Conservation (phyloP, 352 stramenopile genomes). For the Aphanomyces cochlioides region DNA sequence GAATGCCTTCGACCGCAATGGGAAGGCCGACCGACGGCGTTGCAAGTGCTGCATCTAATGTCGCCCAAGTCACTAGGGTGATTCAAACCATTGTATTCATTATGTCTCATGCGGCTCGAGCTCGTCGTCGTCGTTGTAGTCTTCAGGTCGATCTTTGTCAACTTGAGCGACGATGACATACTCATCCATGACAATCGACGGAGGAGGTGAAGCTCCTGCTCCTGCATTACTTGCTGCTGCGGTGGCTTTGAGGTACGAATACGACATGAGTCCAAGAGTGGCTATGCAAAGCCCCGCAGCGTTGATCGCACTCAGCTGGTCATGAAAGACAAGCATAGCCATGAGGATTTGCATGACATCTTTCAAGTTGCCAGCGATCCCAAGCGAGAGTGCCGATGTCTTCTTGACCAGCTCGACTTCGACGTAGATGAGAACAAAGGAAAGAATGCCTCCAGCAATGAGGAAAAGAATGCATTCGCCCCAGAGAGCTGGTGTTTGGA, state of each 20-base stretch:
- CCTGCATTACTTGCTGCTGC: conserved; percentile 27
- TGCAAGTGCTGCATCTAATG: background rate
- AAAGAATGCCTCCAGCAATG: conserved; percentile 59
- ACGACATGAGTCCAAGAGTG: conserved; percentile 69
- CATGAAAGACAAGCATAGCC: conserved; percentile 70
- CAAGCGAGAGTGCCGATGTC: conserved; percentile 74
- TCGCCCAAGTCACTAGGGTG: background rate
- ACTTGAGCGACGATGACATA: conserved; percentile 12
- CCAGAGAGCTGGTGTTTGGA: conserved; percentile 47
- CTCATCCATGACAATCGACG: background rate
- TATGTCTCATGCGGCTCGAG: background rate
- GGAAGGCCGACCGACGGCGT: background rate
- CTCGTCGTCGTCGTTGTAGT: background rate
- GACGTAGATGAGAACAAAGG: conserved; percentile 76
- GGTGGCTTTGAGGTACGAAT: conserved; percentile 69
- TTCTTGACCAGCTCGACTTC: conserved; percentile 79
- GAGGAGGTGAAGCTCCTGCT: no score
- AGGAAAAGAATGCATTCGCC: conserved; percentile 57
- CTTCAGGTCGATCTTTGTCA: background rate
- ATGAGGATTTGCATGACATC: conserved; percentile 77
- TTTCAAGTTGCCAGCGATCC: conserved; percentile 75
- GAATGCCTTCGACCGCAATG: conserved; percentile 12
- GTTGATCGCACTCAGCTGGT: conserved; percentile 61
- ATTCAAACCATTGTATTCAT: no score
- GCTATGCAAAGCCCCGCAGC: conserved; percentile 61